phyloP scores from a whole-genome alignment of 805 yeast genomes.

The Candida methanosorbosa region DNA sequence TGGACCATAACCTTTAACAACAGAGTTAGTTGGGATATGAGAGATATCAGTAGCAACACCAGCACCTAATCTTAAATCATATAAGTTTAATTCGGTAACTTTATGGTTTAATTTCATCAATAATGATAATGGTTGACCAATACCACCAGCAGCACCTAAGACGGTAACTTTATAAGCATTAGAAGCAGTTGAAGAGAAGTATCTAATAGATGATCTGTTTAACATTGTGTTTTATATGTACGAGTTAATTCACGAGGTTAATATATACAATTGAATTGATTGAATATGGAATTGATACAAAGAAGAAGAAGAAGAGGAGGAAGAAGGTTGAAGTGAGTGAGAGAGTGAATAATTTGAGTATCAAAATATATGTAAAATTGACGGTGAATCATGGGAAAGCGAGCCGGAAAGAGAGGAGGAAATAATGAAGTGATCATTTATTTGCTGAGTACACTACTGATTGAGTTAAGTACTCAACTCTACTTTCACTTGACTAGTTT shows the following conservation, averaged over 20 bases:
- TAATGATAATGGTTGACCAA: constrained; percentile 83
- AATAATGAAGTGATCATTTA: no score
- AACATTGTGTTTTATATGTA: constrained; percentile 37
- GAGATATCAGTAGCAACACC: constrained; percentile 97
- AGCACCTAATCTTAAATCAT: constrained; percentile 86
- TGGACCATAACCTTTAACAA: constrained; percentile 81
- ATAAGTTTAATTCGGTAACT: constrained; percentile 78
- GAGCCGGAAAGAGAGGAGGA: no score
- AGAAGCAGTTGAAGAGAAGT: constrained; percentile 60
- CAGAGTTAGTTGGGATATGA: constrained; percentile 88
- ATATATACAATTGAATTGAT: neutral
- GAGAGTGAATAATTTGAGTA: no score
- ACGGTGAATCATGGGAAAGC: no score
- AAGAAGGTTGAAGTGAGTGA: neutral
- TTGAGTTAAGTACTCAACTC: no score
- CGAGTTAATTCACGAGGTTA: no score
- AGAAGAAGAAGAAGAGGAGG: neutral
- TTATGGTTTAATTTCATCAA: constrained; percentile 81
- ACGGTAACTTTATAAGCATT: constrained; percentile 73
- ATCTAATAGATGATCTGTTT: constrained; percentile 35
- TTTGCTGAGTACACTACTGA: no score
- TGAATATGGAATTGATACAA: neutral
- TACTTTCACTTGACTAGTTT: no score
- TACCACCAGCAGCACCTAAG: constrained; percentile 89
- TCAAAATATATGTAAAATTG: no score